Conservation (phyloP, 1,284 basidiomycete genomes). For the Rhizopogon hawkerae region DNA sequence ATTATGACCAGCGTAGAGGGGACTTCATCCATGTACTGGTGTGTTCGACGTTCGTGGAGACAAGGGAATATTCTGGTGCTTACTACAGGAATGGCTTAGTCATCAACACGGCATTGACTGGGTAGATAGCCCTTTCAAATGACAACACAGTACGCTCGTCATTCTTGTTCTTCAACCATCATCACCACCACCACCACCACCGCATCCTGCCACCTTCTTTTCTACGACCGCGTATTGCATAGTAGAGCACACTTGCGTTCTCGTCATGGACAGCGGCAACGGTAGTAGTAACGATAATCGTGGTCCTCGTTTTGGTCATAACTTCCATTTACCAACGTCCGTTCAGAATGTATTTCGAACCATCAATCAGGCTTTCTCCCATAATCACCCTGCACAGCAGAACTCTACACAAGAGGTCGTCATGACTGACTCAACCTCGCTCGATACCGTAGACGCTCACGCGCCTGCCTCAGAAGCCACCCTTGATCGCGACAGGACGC, state of each 20-base stretch:
- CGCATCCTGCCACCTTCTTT: background rate
- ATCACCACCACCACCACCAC: constrained; percentile 5
- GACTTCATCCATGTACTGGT: no score
- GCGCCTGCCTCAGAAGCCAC: background rate
- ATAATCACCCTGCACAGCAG: constrained; percentile 2
- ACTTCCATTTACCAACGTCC: constrained; percentile 22
- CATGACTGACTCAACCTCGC: constrained; percentile 1
- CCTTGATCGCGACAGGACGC: constrained; percentile 7
- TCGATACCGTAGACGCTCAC: constrained; percentile 1
- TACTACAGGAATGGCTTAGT: constrained; percentile 11
- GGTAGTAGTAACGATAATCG: constrained; percentile 8
- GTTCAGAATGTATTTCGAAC: constrained; percentile 25
- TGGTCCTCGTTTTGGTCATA: constrained; percentile 13
- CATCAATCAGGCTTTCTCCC: constrained; percentile 25
- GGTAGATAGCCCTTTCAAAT: background rate
- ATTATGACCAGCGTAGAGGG: no score
- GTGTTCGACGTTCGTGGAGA: background rate
- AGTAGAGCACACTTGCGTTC: background rate
- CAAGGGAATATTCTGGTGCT: constrained; percentile 26
- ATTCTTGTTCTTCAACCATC: constrained; percentile 16
- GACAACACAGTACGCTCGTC: background rate
- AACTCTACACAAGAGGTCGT: background rate
- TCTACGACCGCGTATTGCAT: background rate
- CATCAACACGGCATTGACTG: constrained; percentile 7
- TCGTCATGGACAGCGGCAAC: constrained; percentile 19